Conservation (phyloP, 257 asterid species). For the Voacanga thouarsii region DNA sequence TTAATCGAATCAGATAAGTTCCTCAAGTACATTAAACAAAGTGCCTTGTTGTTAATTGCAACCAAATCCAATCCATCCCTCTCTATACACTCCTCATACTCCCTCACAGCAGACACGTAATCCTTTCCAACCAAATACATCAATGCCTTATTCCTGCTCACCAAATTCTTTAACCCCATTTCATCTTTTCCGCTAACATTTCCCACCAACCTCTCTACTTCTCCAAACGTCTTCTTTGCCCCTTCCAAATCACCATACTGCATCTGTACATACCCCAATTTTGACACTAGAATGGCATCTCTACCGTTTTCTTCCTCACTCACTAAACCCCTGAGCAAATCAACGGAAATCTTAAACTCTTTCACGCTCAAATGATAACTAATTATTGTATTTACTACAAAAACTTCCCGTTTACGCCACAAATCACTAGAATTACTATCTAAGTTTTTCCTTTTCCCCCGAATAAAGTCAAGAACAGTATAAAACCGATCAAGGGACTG, state of each 20-base stretch:
- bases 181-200: constrained; percentile 28
- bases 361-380: constrained; percentile 79
- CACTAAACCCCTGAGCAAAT: constrained; percentile 50
- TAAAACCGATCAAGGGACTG: constrained; percentile 79
- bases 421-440: constrained; percentile 18
- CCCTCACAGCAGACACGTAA: constrained; percentile 88
- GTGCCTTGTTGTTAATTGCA: constrained; percentile 87
- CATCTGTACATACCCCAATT: constrained; percentile 84
- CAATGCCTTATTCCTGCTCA: constrained; percentile 85
- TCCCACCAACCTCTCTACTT: constrained; percentile 46
- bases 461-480: constrained; percentile 55
- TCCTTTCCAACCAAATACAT: constrained; percentile 81
- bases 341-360: constrained; percentile 69
- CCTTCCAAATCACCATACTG: constrained; percentile 94
- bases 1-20: constrained; percentile 89
- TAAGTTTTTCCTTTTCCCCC: constrained; percentile 30
- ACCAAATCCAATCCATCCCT: constrained; percentile 77
- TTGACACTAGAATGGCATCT: constrained; percentile 62
- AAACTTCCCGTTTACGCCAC: constrained; percentile 68
- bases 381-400: constrained; percentile 64
- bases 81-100: constrained; percentile 82
- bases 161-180: constrained; percentile 61
- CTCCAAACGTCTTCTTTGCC: constrained; percentile 58
- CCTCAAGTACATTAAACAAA: constrained; percentile 97
- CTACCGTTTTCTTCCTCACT: constrained; percentile 29